Percentiles rank a stretch among this genome's conserved stretches.
Evolutionary conservation across 2,329 filamentous ascomycete genomes (phyloP).

Genomic region (Paramyrothecium roridum): DNA sequence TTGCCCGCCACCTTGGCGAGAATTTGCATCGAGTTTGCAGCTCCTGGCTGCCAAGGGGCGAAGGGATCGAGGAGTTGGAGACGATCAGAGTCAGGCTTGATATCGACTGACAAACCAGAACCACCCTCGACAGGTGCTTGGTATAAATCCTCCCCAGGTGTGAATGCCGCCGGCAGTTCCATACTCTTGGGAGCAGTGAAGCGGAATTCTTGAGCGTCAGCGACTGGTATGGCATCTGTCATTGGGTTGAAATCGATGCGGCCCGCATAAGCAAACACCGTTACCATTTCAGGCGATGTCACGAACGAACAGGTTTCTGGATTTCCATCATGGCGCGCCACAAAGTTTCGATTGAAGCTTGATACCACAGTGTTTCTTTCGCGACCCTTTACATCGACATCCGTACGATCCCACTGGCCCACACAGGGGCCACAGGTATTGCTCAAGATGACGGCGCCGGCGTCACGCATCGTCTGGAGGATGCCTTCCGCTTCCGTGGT

Average conservation of each 20-base stretch:
- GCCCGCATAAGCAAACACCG: conserved; percentile 36
- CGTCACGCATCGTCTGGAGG: conserved; percentile 20
- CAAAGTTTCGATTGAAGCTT: conserved; percentile 33
- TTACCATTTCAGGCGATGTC: conserved; percentile 42
- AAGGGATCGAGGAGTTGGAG: conserved; percentile 24
- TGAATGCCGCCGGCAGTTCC: conserved; percentile 21
- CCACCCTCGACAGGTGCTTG: conserved; percentile 17
- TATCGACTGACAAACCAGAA: conserved; percentile 15
- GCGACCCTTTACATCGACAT: conserved; percentile 19
- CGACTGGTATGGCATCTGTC: conserved; percentile 16
- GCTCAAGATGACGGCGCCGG: conserved; percentile 25
- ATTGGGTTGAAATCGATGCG: conserved; percentile 27
- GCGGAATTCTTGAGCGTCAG: conserved; percentile 11
- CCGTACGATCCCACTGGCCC: conserved; percentile 29
- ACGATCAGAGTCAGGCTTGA: conserved; percentile 23
- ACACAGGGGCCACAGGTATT: conserved; percentile 31
- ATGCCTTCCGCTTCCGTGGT: conserved; percentile 25
- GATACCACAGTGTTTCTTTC: conserved; percentile 29
- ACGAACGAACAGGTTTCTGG: conserved; percentile 46
- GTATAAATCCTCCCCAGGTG: conserved; percentile 18
- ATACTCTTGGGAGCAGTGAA: conserved; percentile 21
- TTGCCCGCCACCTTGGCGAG: conserved; percentile 32
- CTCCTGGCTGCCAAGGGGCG: conserved; percentile 18
- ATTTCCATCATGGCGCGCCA: conserved; percentile 30
- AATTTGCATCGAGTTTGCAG: conserved; percentile 17